Base-by-base conservation (phyloP, 2,329 filamentous ascomycete species). In the Scedosporium boydii region DNA sequence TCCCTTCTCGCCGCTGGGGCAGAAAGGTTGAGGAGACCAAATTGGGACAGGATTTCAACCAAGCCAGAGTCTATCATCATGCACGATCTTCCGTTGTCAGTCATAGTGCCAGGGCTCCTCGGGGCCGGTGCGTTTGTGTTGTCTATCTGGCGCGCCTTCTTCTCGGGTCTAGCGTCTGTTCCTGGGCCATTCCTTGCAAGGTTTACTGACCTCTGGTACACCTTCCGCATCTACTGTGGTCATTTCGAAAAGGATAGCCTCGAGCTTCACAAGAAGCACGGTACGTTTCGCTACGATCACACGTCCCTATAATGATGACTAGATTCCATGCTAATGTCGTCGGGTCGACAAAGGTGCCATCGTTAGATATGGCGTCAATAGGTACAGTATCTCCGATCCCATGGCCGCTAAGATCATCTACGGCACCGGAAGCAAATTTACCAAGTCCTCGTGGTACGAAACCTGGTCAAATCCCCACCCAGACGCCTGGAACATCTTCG, bases 301-400 rank as follows among this genome's bases (percentile, higher is more conserved):
- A 7, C 34, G 42, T 14, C 34, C 9, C n/a, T 1, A 46, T 27
- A 3, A 16, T 27, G 21, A 4, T n/a, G 10, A 18, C 38, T 42
- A 6, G n/a, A 26, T n/a, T n/a, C 26, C 42, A 21, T 10, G 55
- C 10, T 27, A 58, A 27, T 18, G 21, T 1, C n/a, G n/a, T 18
- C 41, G 18, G 18, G 18, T 9, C 3, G 16, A 41, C 10, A 27
- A 21, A 72, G 74, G 74, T 0, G 64, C 72, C 0, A 68, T 82
- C n/a, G 73, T 82, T 0, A 76, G 80, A 0, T 75, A 81, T 62
- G 77, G 76, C 0, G 79, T 79, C 0, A 73, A 78, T 18, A 74
- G 80, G 6, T 82, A 80, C 62, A 79, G 75, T 42, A 70, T 83
- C 64, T 72, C 71, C 41, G 74, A 79, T 61, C 69, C 72, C 0